Base-by-base conservation (phyloP, 2,329 filamentous ascomycete genomes). In the Claviceps capensis region DNA sequence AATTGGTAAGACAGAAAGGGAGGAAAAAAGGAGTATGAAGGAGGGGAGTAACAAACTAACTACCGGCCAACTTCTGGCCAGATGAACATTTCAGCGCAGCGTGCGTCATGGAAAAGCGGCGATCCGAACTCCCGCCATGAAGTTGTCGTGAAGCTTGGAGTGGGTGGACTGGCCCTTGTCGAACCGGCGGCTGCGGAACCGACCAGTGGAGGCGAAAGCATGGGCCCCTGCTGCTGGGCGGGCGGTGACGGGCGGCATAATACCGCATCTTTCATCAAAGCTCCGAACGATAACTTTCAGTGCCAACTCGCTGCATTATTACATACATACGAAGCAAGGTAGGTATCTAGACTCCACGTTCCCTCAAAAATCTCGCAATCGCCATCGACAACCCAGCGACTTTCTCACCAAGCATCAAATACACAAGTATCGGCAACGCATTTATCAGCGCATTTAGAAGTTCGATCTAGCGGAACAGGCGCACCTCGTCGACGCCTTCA, bases 1-100 rank as follows among this genome's bases (percentile, higher is more conserved):
- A 30, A 30, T 23, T 26, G 13, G 44, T 38, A 19, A 26, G 43
- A 47, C 9, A 4, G 13, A 5, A 11, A 30, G 9, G 9, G 41
- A 44, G 23, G 8, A 26, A 26, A 26, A 8, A 26, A 22, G 19
- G 17, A 22, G 9, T 4, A 47, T 3, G 41, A 49, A 44, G 22
- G 19, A 26, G n/a, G 19, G 9, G 17, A 8, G 19, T 3, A 9
- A 44, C 5, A 16, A 44, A 23, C 11, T 40, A 53, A 46, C 55
- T 53, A 53, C 53, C 48, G 49, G 53, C 53, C 52, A 49, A 48
- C 49, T 56, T 52, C 38, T 49, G 50, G 52, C 54, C 48, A 50
- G 47, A 51, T 53, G 59, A 49, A 56, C 60, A 62, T 61, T 57
- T 57, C 59, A 58, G 51, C 48, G 34, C 37, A 43, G 36, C 26